Conservation (phyloP, 108 stramenopile species). For the Ochromonas danica region DNA sequence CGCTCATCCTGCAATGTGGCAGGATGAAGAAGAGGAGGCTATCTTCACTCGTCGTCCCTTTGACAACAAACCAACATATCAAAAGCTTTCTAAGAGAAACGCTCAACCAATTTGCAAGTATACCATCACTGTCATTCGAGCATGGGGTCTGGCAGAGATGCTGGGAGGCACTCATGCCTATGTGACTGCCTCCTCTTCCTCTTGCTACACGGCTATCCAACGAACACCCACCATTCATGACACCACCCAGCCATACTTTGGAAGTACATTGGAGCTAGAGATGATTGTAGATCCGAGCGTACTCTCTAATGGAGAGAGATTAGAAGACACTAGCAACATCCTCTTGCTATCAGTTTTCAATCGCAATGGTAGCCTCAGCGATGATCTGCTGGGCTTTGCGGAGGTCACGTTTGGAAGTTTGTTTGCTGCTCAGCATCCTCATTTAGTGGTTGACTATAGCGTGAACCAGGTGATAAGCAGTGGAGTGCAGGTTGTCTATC, state of each 20-base stretch:
- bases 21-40: not conserved
- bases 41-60: not conserved
- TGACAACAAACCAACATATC: not conserved
- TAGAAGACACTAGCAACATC: not conserved
- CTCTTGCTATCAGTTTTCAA: not conserved
- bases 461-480: too few relatives aligned
- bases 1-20: too few relatives aligned
- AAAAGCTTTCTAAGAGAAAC: not conserved
- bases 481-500: too few relatives aligned
- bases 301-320: not conserved
- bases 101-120: not conserved
- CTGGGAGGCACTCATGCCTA: not conserved
- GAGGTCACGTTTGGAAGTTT: not conserved
- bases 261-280: not conserved
- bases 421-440: not conserved
- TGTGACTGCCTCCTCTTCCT: not conserved
- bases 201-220: too few relatives aligned
- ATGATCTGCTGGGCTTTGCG: not conserved
- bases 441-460: not conserved
- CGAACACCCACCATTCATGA: not conserved
- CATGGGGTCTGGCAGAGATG: not conserved
- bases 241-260: not conserved
- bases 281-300: not conserved
- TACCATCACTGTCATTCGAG: not conserved
- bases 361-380: not conserved